Evolutionary conservation across 2,329 filamentous ascomycete genomes (phyloP).

Genomic region (Aspergillus sp.): DNA sequence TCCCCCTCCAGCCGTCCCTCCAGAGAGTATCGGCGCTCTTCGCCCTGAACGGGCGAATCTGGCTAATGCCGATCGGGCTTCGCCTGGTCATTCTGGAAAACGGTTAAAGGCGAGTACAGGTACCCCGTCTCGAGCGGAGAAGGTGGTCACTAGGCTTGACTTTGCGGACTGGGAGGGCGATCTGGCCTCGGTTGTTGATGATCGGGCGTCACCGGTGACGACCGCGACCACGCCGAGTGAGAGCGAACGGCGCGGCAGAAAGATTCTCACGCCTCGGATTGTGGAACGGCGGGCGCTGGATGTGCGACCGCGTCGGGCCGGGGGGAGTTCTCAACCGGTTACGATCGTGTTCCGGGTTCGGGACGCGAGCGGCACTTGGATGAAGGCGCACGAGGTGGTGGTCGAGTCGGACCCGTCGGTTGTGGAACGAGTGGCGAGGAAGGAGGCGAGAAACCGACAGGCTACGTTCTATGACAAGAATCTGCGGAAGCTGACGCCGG

Average conservation of each 20-base stretch:
- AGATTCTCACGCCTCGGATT: not conserved
- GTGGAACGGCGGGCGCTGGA: not conserved
- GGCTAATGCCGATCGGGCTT: not conserved
- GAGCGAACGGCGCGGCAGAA: not conserved
- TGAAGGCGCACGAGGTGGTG: constrained; percentile 9
- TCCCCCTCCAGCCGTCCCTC: no score
- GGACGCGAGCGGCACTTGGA: not conserved
- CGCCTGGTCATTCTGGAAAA: not conserved
- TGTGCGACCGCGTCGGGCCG: not conserved
- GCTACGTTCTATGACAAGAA: constrained; percentile 20
- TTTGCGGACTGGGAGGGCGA: not conserved
- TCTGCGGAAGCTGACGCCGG: constrained; percentile 14
- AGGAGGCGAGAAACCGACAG: constrained; percentile 12
- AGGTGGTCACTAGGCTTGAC: not conserved
- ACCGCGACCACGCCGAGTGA: not conserved
- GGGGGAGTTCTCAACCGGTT: not conserved
- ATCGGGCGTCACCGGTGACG: not conserved
- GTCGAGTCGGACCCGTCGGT: constrained; percentile 19
- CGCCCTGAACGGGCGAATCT: no score
- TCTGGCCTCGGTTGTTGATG: not conserved
- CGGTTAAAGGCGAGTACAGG: not conserved
- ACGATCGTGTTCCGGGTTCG: not conserved
- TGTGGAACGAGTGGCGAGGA: constrained; percentile 13
- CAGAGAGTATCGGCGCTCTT: no score
- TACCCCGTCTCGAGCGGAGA: not conserved